Evolutionary conservation across 257 asterid genomes (phyloP).

Genomic region (Asclepias syriaca): DNA sequence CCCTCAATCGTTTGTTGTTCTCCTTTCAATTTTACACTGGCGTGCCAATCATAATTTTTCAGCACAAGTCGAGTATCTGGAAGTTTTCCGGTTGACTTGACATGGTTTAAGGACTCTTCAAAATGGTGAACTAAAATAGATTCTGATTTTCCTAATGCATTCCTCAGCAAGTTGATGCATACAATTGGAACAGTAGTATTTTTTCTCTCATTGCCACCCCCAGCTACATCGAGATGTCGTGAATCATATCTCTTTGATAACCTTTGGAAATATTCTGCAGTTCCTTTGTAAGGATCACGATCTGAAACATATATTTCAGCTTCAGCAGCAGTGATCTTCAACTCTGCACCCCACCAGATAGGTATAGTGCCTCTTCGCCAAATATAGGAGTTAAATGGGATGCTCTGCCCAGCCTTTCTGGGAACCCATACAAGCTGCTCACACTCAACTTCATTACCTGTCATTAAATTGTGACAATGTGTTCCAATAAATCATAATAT

Average conservation of each 20-base stretch:
- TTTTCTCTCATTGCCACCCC: conserved; percentile 57
- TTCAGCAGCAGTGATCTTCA: conserved; percentile 95
- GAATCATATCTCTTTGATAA: conserved; percentile 86
- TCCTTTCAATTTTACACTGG: conserved; percentile 87
- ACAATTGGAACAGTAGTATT: conserved; percentile 88
- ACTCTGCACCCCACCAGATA: conserved; percentile 99
- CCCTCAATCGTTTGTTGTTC: conserved; percentile 98
- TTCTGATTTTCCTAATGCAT: conserved; percentile 92
- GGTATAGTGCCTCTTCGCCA: conserved; percentile 99
- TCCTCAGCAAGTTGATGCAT: conserved; percentile 85
- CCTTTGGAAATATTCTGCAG: conserved; percentile 86
- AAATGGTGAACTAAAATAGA: conserved; percentile 87
- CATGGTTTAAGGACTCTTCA: conserved; percentile 79
- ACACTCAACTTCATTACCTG: conserved; percentile 99
- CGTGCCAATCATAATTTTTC: conserved; percentile 98
- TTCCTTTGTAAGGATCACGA: conserved; percentile 88
- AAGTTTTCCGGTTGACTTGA: conserved; percentile 71
- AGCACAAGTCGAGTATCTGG: conserved; percentile 78
- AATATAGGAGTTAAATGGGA: conserved; percentile 83
- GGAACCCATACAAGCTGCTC: conserved; percentile 98
- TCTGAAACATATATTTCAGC: conserved; percentile 95
- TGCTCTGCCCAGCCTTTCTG: conserved; percentile 63
- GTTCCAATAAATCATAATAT: conserved; percentile 8
- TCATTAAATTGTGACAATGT: conserved; percentile 30
- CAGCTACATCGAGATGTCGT: conserved; percentile 58